Base-by-base conservation (phyloP, 768 basidiomycete species). In the Kwoniella heveanensis region DNA sequence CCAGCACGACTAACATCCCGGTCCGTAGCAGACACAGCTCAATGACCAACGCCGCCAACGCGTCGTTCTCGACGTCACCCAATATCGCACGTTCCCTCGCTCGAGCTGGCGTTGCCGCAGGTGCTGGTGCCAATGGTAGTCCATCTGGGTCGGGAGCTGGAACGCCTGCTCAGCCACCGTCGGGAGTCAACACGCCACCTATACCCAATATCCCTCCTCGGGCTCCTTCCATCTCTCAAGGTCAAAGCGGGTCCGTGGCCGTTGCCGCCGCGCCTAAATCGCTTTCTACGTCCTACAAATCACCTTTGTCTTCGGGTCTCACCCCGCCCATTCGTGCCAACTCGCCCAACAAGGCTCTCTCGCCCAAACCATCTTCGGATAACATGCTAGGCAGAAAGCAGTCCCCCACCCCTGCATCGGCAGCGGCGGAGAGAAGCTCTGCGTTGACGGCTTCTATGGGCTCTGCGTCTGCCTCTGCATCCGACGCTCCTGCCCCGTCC, bases 171-270 rank as follows among this genome's bases (percentile, higher is more conserved):
- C 39, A 44, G 15, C 39, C 39, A 10, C 39, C 39, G 39, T 44
- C 39, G 39, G 39, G 39, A 17, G 15, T 44, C 10, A 44, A 44
- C 39, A 44, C 32, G 2, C 60, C 60, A 2, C 27, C 54, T 17
- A 55, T 62, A 47, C 71, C 71, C 32, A 72, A 72, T 39, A 72
- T 72, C 50, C 71, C 71, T 30, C 71, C 66, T 32, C 27, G 71
- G 48, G 56, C 49, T 3, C 47, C 57, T n/a, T 60, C 62, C 17
- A 55, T 57, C 49, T 64, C 67, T 9, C 47, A 49, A 15, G 27
- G 25, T 7, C 27, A 44, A 19, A 50, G 53, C 21, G 27, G 24
- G 21, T 32, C 32, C 13, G 32, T 13, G 7, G 32, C 32, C 13
- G 32, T 13, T 10, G 39, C 10, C 17, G 8, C 19, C 19, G 39